Evolutionary conservation across 768 basidiomycete species (phyloP), one percentile per base, ranked within the genome.

Genomic region (Hebeloma cylindrosporum): DNA sequence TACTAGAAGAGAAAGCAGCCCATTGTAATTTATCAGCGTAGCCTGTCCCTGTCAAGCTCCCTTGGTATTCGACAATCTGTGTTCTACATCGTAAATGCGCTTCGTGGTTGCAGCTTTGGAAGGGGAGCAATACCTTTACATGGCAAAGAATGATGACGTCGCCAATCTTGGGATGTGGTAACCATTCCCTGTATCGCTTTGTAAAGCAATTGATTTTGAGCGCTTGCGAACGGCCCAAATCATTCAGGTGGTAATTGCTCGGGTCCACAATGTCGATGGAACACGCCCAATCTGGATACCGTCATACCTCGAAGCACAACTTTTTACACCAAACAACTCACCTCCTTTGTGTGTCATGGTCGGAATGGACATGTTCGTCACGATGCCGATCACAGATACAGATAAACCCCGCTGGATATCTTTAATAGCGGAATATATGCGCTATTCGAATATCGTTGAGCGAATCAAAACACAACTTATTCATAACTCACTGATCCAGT

Each of bases 181-280:
- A 60, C 74, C 74, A 80, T 41, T 74, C 66, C 17, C 54, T 28
- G 48, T 76, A 53, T 35, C 62, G 65, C 50, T 69, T 70, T 5
- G 74, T 70, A 54, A 88, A 88, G 41, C 74, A 78, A 35, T 71
- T 82, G 18, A 75, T 60, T 48, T 40, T 64, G 35, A 73, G 49
- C n/a, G 60, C 60, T 16, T 58, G 52, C 4, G 33, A 46, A 21
- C 31, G 41, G 4, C 56, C 37, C 20, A 61, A 40, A 29, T 56
- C 60, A 5, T 62, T 52, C n/a, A 60, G 52, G 21, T 58, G 51
- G n/a, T 61, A 60, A 34, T 68, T 71, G 20, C 78, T 78, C 3
- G 77, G 74, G 52, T 86, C 85, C 6, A 75, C 68, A 11, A 86
- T 57, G 7, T 60, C 60, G 13, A 85, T 45, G 25, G 61, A 71